Evolutionary conservation across 1,284 basidiomycete genomes (phyloP).

Genomic region (Sporisorium reilianum): DNA sequence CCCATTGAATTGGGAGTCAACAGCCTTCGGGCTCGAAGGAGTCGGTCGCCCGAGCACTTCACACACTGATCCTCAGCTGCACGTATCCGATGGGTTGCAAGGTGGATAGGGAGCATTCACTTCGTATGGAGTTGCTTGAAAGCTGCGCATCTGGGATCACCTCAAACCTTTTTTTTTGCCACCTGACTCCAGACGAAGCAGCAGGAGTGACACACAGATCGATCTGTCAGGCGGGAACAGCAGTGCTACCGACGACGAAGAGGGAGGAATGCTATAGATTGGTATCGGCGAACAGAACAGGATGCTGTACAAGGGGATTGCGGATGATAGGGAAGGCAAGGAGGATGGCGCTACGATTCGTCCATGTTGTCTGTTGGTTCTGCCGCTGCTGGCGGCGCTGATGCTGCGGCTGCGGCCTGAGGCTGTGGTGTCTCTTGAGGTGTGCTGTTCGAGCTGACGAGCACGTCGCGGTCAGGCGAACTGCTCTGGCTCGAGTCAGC

Average conservation of each 20-base stretch:
- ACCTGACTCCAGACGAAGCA: too few relatives aligned
- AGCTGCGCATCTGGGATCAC: conserved; percentile 50
- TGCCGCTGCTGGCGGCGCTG: background rate
- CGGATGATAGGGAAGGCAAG: too few relatives aligned
- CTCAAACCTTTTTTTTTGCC: conserved; percentile 54
- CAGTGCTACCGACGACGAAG: too few relatives aligned
- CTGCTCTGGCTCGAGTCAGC: conserved; percentile 19
- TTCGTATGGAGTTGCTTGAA: conserved; percentile 51
- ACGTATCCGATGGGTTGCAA: conserved; percentile 52
- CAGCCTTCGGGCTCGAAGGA: conserved; percentile 55
- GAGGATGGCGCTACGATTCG: conserved; percentile 14
- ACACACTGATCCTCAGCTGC: conserved; percentile 57
- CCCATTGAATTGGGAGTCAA: conserved; percentile 42
- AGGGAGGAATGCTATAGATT: conserved; percentile 13
- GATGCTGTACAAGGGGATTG: conserved; percentile 13
- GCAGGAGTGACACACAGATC: too few relatives aligned
- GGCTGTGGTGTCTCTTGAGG: conserved; percentile 1
- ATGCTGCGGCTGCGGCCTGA: background rate
- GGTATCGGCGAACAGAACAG: conserved; percentile 18
- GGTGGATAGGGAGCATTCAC: conserved; percentile 55
- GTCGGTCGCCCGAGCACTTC: conserved; percentile 59
- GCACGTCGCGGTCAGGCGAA: conserved; percentile 22
- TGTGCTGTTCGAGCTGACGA: conserved; percentile 2
- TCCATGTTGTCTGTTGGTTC: conserved; percentile 27
- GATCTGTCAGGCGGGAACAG: too few relatives aligned